These are phyloP conservation scores for Chamaecrista fasciculata DNA, from an alignment of 306 rosid species.

Conservation along the genomic window DNA sequence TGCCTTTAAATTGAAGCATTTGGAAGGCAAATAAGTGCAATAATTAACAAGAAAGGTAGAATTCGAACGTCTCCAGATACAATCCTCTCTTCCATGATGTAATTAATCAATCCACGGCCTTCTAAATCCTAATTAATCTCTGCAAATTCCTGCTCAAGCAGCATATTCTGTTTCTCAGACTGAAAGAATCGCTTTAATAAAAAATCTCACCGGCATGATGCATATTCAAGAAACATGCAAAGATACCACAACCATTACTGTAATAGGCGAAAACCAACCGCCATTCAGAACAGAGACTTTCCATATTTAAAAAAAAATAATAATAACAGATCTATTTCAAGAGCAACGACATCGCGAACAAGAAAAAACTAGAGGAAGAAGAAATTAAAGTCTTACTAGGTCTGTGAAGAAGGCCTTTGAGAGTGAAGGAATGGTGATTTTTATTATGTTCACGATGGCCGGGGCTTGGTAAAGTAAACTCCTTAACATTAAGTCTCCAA, in stretches of 20 bases:
- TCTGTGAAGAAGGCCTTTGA: conserved; percentile 23
- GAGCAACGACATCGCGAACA: neutral
- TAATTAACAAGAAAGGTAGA: neutral
- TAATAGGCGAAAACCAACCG: neutral
- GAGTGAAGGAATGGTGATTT: neutral
- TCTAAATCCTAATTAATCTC: no score
- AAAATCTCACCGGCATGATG: neutral
- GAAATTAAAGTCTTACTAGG: conserved; percentile 26
- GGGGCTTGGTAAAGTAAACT: conserved; percentile 29
- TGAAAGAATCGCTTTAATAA: neutral
- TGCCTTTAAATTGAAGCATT: neutral
- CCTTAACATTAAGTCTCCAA: conserved; percentile 41
- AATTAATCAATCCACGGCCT: neutral
- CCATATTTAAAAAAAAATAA: no score
- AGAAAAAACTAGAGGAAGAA: neutral
- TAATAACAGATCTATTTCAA: neutral
- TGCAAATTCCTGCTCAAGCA: neutral
- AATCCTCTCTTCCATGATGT: no score
- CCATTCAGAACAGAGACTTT: neutral
- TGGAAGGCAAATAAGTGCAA: neutral
- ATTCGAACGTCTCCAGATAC: conserved; percentile 5
- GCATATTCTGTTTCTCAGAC: neutral
- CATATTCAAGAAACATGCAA: conserved; percentile 20
- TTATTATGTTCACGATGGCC: neutral
- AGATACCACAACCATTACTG: neutral